Evolutionary conservation across 805 yeast species (phyloP), one percentile per base, ranked within the genome.

Genomic region (Pichia manshurica): DNA sequence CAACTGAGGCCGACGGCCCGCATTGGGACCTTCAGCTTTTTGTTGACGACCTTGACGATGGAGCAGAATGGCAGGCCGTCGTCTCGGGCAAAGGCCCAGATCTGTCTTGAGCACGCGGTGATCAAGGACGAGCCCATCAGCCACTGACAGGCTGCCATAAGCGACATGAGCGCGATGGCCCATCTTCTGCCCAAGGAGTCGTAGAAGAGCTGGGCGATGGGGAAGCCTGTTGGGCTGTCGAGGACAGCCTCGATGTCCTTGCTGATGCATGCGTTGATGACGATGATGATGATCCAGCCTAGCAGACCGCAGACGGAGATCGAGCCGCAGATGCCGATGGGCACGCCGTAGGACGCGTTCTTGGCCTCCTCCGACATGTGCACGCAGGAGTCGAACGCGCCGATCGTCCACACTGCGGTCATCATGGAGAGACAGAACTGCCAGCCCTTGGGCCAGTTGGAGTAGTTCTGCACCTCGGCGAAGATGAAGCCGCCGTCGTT

Each of bases 41-140:
- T 69, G 57, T 74, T 62, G 25, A 74, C 76, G 42, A 63, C 64
- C 51, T 73, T 73, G 47, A 73, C 68, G 51, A 63, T 60, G 48
- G 63, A 60, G 43, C 69, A 62, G 45, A 72, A 53, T n/a, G 78
- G 78, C 51, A 73, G 64, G 15, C 78, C 78, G 54, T 73, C 72
- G 54, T 74, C 78, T 61, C 78, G 64, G 17, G 77, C 77, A 57
- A 74, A 74, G 8, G 78, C 77, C 73, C 76, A 74, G 45, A 74
- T 66, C 58, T 74, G 79, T 59, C 79, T 64, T 3, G 76, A 71
- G n/a, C 68, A 63, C 17, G 78, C 78, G 40, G 72, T 66, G 44
- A 72, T 59, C 41, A 73, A 65, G 8, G 78, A 73, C 20, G 70
- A 66, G 15, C 75, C 72, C 77, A 73, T 73, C 48, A 73, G 54